Evolutionary conservation across 148 eudicot genomes (phyloP).

Genomic region (Gaultheria prostrata): DNA sequence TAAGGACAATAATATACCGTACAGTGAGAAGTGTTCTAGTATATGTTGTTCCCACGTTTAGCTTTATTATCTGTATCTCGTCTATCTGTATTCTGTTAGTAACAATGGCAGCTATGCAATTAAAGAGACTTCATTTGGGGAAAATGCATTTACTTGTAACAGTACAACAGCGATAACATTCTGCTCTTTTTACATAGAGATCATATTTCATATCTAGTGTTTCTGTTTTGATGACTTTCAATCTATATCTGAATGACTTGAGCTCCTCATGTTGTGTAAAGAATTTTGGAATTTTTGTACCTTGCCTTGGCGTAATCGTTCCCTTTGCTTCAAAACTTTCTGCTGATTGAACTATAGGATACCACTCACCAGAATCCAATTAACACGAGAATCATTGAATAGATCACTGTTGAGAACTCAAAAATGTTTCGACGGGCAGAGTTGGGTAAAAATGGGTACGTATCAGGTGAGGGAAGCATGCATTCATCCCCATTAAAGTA

Average conservation of each 20-base stretch:
- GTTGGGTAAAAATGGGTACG: slow-evolving; percentile 66
- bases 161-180: not conserved
- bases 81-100: not conserved
- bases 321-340: slow-evolving; percentile 19
- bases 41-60: not conserved
- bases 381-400: slow-evolving; percentile 18
- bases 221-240: too few relatives aligned
- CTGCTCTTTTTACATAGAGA: not conserved
- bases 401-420: slow-evolving; percentile 13
- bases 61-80: not conserved
- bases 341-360: slow-evolving; percentile 12
- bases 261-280: not conserved
- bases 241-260: not conserved
- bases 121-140: not conserved
- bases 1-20: slow-evolving; percentile 2
- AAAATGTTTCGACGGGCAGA: slow-evolving; percentile 29
- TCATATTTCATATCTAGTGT: not conserved
- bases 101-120: not conserved
- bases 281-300: slow-evolving; percentile 15
- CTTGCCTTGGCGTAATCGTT: not conserved
- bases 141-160: not conserved
- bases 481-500: slow-evolving; percentile 90
- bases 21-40: not conserved
- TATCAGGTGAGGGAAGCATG: slow-evolving; percentile 69
- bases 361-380: slow-evolving; percentile 16